phyloP scores from a whole-genome alignment of 2,329 filamentous ascomycete genomes.

The Trichoderma sp. region DNA sequence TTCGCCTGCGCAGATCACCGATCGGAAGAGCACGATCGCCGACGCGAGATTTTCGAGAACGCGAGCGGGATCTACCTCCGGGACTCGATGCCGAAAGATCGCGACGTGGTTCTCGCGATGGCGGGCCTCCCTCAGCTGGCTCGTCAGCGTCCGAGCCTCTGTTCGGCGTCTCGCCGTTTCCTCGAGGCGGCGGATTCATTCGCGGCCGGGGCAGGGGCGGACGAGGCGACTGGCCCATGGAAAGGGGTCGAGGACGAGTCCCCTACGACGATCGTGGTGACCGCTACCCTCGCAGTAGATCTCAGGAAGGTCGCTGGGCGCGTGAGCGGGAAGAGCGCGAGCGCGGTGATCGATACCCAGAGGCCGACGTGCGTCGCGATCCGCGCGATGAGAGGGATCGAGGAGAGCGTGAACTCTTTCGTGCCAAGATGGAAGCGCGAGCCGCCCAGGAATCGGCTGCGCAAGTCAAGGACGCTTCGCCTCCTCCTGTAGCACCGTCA shows the following conservation, averaged over 20 bases:
- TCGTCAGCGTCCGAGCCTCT: conserved; percentile 70
- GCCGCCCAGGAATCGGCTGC: conserved; percentile 53
- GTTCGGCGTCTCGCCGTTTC: conserved; percentile 55
- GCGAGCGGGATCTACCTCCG: conserved; percentile 58
- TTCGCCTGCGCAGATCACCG: conserved; percentile 58
- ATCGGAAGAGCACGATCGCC: conserved; percentile 65
- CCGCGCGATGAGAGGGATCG: conserved; percentile 53
- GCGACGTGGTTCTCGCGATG: conserved; percentile 70
- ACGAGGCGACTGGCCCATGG: conserved; percentile 46
- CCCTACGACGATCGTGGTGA: conserved; percentile 64
- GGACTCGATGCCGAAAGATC: conserved; percentile 69
- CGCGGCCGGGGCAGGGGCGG: conserved; percentile 57
- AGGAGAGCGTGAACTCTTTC: conserved; percentile 49
- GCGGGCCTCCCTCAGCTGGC: conserved; percentile 67
- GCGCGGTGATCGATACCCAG: conserved; percentile 46
- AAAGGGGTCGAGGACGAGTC: conserved; percentile 58
- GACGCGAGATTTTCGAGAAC: conserved; percentile 66
- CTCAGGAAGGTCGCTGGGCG: conserved; percentile 63
- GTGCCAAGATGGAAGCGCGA: conserved; percentile 54
- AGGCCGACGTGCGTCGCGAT: conserved; percentile 47
- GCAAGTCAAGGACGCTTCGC: conserved; percentile 56
- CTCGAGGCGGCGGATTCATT: conserved; percentile 58
- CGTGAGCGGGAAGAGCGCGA: conserved; percentile 61
- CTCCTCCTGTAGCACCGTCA: conserved; percentile 59
- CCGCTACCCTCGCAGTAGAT: conserved; percentile 66